A percentile compares a stretch with the other conserved stretches of the same genome.
Evolutionary conservation across 2,329 filamentous ascomycete species (phyloP).

Genomic region (Paraphoma chrysanthemicola): DNA sequence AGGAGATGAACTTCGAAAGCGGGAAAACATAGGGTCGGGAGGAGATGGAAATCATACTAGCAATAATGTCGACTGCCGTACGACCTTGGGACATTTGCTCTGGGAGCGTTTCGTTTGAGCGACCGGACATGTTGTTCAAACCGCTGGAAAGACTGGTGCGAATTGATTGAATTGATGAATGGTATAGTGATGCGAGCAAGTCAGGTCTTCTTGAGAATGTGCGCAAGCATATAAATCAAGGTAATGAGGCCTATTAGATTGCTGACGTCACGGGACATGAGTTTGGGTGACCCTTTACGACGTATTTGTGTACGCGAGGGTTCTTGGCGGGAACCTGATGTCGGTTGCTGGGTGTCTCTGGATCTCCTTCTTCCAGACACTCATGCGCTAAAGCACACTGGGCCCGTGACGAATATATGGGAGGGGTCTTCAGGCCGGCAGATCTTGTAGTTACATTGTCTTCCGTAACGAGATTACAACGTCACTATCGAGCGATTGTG

Average conservation of each 20-base stretch:
- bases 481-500: too few species aligned
- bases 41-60: background rate
- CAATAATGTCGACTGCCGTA: background rate
- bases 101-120: background rate
- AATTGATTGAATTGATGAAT: background rate
- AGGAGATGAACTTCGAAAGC: background rate
- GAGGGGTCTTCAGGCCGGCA: too few species aligned
- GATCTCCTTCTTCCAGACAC: too few species aligned
- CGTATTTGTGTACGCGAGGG: background rate
- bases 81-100: conserved; percentile 1
- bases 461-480: too few species aligned
- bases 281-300: background rate
- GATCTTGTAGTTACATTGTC: too few species aligned
- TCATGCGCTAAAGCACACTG: too few species aligned
- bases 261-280: background rate
- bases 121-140: background rate
- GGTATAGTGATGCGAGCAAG: too few species aligned
- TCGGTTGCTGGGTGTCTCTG: too few species aligned
- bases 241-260: background rate
- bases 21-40: background rate
- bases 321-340: too few species aligned
- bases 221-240: too few species aligned
- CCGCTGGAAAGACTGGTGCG: background rate
- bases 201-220: too few species aligned
- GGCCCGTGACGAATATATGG: too few species aligned